Evolutionary conservation across 495 filamentous ascomycete genomes (phyloP).

Genomic region (Neurospora sp.): DNA sequence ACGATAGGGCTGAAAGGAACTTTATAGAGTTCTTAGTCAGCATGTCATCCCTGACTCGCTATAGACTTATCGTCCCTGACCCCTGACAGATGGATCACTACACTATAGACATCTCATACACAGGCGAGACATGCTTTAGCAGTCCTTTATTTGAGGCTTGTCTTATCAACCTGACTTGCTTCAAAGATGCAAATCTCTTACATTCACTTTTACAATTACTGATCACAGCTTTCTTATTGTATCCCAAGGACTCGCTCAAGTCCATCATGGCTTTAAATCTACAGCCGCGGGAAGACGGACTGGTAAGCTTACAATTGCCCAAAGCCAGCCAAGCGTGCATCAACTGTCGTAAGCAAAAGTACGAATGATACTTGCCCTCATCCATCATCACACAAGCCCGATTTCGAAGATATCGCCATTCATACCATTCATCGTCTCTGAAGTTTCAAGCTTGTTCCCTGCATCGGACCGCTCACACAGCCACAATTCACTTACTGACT

Average conservation of each 20-base stretch:
- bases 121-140: not conserved
- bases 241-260: not conserved
- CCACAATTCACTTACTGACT: not conserved
- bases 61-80: not conserved
- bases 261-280: not conserved
- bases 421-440: not conserved
- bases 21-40: not conserved
- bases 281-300: not conserved
- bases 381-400: not conserved
- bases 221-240: not conserved
- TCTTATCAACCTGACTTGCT: not conserved
- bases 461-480: not conserved
- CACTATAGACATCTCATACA: not conserved
- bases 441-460: not conserved
- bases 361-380: not conserved
- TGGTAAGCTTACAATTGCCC: not conserved
- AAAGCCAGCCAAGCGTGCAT: conserved; percentile 18
- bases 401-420: not conserved
- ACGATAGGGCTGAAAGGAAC: not conserved
- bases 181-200: not conserved
- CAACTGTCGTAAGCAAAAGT: conserved; percentile 33
- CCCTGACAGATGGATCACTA: too few species aligned
- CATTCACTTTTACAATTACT: not conserved
- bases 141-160: not conserved
- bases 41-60: not conserved